A percentile compares a stretch with the other conserved stretches of the same genome.
Evolutionary conservation across 306 rosid genomes (phyloP).

Genomic region (Oemleria cerasiformis): DNA sequence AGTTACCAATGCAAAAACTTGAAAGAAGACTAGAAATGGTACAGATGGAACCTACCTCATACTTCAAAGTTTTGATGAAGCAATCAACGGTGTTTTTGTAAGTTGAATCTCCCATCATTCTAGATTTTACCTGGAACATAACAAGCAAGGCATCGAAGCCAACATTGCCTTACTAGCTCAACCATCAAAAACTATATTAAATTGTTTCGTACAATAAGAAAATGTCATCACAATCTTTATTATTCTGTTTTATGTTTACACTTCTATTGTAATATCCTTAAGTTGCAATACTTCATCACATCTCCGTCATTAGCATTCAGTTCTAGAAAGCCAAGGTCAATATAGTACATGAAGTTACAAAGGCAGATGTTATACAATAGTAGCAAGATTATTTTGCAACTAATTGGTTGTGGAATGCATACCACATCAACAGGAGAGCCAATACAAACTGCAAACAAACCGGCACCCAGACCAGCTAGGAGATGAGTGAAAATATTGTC

Average conservation of each 20-base stretch:
- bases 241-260: neutral
- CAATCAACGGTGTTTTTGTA: conserved; percentile 90
- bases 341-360: neutral
- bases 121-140: conserved; percentile 79
- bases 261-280: neutral
- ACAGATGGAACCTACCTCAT: conserved; percentile 53
- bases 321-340: neutral
- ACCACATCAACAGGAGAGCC: conserved; percentile 99
- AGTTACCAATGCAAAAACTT: neutral
- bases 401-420: conserved; percentile 29
- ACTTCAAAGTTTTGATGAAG: conserved; percentile 73
- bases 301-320: neutral
- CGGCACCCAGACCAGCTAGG: conserved; percentile 96
- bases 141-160: conserved; percentile 30
- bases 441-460: conserved; percentile 86
- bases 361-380: neutral
- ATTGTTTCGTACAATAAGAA: conserved; percentile 19
- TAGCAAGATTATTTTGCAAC: neutral
- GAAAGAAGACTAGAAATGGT: neutral
- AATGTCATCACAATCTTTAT: conserved; percentile 26
- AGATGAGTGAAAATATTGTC: conserved; percentile 86
- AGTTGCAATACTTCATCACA: neutral
- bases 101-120: conserved; percentile 98
- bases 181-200: conserved; percentile 26
- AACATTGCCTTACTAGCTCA: conserved; percentile 31